A percentile compares a stretch with the other conserved stretches of the same genome.
Evolutionary conservation across 768 basidiomycete species (phyloP).

Genomic region (Agaricus blazei): DNA sequence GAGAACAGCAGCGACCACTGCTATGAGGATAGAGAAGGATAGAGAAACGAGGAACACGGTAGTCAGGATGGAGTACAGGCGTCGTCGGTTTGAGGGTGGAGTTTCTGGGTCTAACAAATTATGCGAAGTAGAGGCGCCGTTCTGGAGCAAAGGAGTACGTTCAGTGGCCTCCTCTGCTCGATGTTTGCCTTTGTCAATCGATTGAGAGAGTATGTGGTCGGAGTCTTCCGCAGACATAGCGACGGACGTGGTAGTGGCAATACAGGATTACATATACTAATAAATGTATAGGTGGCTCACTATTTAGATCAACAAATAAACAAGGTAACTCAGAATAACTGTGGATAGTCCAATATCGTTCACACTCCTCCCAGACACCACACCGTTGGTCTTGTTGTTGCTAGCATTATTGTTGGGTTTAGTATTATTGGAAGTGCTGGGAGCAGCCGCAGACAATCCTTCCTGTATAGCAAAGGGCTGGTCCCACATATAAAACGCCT

Average conservation of each 20-base stretch:
- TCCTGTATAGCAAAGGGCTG: conserved; percentile 38
- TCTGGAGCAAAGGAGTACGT: conserved; percentile 47
- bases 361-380: neutral
- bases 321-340: neutral
- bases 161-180: conserved; percentile 45
- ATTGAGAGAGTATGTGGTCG: neutral
- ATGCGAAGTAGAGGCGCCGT: conserved; percentile 21
- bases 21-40: conserved; percentile 38
- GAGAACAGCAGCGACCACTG: conserved; percentile 42
- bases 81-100: conserved; percentile 22
- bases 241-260: neutral
- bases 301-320: conserved; percentile 7
- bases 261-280: neutral
- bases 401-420: neutral
- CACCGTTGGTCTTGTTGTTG: neutral
- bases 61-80: conserved; percentile 32
- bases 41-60: conserved; percentile 57
- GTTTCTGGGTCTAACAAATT: conserved; percentile 14
- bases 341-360: conserved; percentile 1
- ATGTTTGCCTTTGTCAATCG: conserved; percentile 47
- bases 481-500: conserved; percentile 50
- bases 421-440: neutral
- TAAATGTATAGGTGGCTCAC: neutral
- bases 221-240: conserved; percentile 4
- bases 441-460: neutral